Base-by-base conservation (phyloP, 2,329 filamentous ascomycete genomes). In the Clonostachys byssicola region DNA sequence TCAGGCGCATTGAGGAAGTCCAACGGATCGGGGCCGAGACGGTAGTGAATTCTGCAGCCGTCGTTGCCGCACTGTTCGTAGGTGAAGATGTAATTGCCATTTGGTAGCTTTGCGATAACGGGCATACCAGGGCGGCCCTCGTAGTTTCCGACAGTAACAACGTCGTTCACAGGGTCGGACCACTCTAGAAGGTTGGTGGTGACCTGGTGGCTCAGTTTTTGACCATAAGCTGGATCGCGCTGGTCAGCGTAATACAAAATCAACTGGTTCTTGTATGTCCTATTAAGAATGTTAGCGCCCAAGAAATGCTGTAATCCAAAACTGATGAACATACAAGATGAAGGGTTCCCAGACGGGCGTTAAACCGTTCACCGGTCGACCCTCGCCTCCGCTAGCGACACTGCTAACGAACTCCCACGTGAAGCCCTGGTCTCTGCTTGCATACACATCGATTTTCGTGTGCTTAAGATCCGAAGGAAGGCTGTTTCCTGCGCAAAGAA, bases 161-260 rank as follows among this genome's bases (percentile, higher is more conserved):
- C 23, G 3, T 86, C 83, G 56, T 89, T 82, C 43, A 86, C 74
- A 3, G 76, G 66, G 0, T 72, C 57, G 13, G 73, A 72, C 85
- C 85, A 89, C n/a, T 60, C 76, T 40, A 68, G 62, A 17, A 86
- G 69, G 56, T 89, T 80, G 2, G 63, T 69, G 1, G 78, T 73
- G 10, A 71, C 70, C 60, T 86, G 80, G 58, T 88, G 84, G 1
- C 80, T 73, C 40, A 89, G 71, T 57, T 87, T 85, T 65, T 88
- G 85, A 34, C 84, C 85, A 56, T 87, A 71, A 3, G 66, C 65
- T 45, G 80, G 33, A 54, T 81, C 81, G 42, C 85, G 75, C 59
- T 88, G 85, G 63, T 88, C 85, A 3, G 83, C 83, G 68, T 87
- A 88, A 69, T 85, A 88, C 57, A 74, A 71, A 42, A 87, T 74